Percentiles rank a stretch among this genome's conserved stretches.
These are phyloP conservation scores for Podosphaera xanthii DNA, from an alignment of 2,329 filamentous ascomycete genomes.

Conservation along the genomic window DNA sequence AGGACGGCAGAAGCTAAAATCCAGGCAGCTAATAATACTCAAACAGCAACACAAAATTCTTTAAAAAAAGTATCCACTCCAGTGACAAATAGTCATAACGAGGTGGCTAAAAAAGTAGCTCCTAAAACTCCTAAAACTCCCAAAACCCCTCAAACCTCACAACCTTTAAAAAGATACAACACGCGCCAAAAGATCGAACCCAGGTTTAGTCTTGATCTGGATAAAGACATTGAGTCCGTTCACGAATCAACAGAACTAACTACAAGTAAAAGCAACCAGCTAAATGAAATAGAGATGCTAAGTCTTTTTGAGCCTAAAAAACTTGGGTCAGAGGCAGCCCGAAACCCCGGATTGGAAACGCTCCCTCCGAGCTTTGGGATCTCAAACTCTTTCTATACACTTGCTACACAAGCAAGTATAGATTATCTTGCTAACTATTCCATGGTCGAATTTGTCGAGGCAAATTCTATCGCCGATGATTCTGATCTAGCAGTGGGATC, in stretches of 20 bases:
- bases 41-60: neutral
- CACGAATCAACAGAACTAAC: neutral
- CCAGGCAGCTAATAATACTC: neutral
- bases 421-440: neutral
- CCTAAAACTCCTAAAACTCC: neutral
- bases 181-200: neutral
- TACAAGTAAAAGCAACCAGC: neutral
- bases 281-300: conserved; percentile 8
- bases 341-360: conserved; percentile 12
- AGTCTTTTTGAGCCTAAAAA: conserved; percentile 9
- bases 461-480: neutral
- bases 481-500: conserved; percentile 5
- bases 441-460: neutral
- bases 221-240: neutral
- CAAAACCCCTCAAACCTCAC: neutral
- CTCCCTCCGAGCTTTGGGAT: conserved; percentile 9
- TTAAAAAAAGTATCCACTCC: neutral
- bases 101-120: neutral
- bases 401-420: neutral
- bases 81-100: neutral
- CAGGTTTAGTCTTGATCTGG: neutral
- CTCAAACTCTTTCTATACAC: neutral
- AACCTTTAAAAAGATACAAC: neutral
- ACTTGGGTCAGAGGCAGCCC: conserved; percentile 2
- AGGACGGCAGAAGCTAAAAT: neutral